Evolutionary conservation across 2,329 filamentous ascomycete genomes (phyloP), one percentile per base, ranked within the genome.

Genomic region (Ophiocordyceps unilateralis): DNA sequence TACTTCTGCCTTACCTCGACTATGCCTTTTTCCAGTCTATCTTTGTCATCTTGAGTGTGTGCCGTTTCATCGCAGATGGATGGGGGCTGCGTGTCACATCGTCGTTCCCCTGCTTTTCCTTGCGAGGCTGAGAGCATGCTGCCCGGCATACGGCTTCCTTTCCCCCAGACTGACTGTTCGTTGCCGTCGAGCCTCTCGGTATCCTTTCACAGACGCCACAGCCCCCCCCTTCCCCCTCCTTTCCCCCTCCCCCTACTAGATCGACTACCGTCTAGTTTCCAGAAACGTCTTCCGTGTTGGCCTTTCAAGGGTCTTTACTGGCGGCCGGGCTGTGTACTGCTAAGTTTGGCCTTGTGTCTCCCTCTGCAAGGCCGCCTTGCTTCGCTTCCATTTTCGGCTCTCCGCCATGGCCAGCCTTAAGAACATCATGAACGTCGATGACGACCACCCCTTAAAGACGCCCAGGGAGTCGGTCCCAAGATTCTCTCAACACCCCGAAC

Each of bases 401-500:
- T 17, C 57, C 56, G 58, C 57, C 60, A 74, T 75, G 70, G 64
- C 69, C 50, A 71, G 67, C 54, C 64, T 75, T 49, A 66, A 65
- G 52, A 69, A 69, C 53, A 75, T 75, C 55, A 73, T 75, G 66
- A 71, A 74, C 56, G 60, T 64, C 52, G 66, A 69, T 52, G 68
- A 72, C 51, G 68, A 69, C 51, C 60, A 64, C 48, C 50, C 58
- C 53, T 60, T 63, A 65, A 69, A 66, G 65, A 70, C 59, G 60
- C 58, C 61, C 53, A 58, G 57, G 49, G 58, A 58, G 53, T 55
- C 65, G 53, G 54, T 53, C 54, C 61, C 59, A 55, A 58, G 56
- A 44, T 49, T 53, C 32, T 48, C 53, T 44, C 48, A 50, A 32
- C 50, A 53, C 44, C 48, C 51, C 47, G 51, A 54, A 38, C 56